Evolutionary conservation across 2,329 filamentous ascomycete genomes (phyloP), one percentile per base, ranked within the genome.

Genomic region (Aspergillus costaricaensis): DNA sequence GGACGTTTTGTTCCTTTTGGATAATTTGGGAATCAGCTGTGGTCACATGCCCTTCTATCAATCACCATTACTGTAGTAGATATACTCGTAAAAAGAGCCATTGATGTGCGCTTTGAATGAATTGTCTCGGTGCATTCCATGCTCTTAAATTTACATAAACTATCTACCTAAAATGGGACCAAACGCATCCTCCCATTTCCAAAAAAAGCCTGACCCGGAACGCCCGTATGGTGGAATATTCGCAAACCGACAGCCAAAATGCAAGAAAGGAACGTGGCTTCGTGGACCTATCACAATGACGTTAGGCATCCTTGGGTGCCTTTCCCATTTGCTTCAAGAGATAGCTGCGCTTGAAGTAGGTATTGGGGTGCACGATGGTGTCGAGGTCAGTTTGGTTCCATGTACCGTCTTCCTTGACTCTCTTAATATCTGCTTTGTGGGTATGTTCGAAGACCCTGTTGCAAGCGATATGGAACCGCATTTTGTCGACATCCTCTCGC

Each of bases 341-440:
- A 76, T 92, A 98, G 74, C 92, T 96, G 58, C 94, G 85, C 83
- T 96, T 97, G 78, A 98, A 99, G 78, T 97, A 99, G 66, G 94
- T 93, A 75, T 99, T 99, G 10, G 95, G 95, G 77, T 99, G 95
- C 21, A 96, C 88, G 72, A 99, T 96, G 0, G 94, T 98, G 77
- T 98, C 94, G 44, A 96, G 82, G 74, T 96, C 91, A 15, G 87
- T 86, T 6, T 88, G 80, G 12, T 83, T 87, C 87, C 89, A 89
- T 55, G 88, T 81, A 5, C 86, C 84, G 53, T 92, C 88, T 44
- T 93, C 90, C 76, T 89, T 91, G 63, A 89, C 91, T 70, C 85
- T 87, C 72, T 87, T 90, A 60, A 95, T 86, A 74, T 94, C 90
- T 17, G 82, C 81, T 73, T 91, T 93, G 76, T 99, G 93, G 17